Percentiles rank a stretch among this genome's conserved stretches.
These are phyloP conservation scores for Grigorovia transvaalensis DNA, from an alignment of 805 yeast species.

Conservation along the genomic window DNA sequence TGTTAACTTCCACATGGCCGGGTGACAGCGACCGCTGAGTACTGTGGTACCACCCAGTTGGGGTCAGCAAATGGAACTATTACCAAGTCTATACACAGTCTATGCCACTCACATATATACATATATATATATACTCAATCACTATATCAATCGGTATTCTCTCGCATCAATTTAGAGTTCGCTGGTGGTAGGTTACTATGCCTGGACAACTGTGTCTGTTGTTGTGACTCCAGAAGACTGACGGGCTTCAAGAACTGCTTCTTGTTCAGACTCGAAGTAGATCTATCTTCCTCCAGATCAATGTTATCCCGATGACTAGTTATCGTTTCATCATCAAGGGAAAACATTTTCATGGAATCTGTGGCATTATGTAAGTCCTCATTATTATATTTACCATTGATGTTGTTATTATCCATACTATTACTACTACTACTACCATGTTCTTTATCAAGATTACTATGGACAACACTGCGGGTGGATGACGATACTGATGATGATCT, in stretches of 20 bases:
- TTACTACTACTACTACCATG: not conserved
- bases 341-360: not conserved
- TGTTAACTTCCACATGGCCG: not conserved
- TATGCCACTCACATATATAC: too few relatives aligned
- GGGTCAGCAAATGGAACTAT: too few relatives aligned
- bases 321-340: not conserved
- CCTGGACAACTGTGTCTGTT: not conserved
- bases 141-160: not conserved
- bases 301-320: not conserved
- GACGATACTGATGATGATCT: slow-evolving; percentile 1
- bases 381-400: too few relatives aligned
- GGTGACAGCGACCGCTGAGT: not conserved
- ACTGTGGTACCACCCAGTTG: not conserved
- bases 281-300: not conserved
- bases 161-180: not conserved
- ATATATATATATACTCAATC: too few relatives aligned
- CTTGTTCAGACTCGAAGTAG: not conserved
- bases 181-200: not conserved
- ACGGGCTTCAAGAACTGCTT: not conserved
- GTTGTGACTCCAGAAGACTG: not conserved
- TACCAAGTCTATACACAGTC: too few relatives aligned
- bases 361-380: not conserved
- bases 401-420: not conserved
- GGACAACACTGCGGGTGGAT: not conserved
- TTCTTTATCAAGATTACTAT: not conserved